Evolutionary conservation across 352 stramenopile genomes (phyloP).

Genomic region (Phytopythium kandeliae): DNA sequence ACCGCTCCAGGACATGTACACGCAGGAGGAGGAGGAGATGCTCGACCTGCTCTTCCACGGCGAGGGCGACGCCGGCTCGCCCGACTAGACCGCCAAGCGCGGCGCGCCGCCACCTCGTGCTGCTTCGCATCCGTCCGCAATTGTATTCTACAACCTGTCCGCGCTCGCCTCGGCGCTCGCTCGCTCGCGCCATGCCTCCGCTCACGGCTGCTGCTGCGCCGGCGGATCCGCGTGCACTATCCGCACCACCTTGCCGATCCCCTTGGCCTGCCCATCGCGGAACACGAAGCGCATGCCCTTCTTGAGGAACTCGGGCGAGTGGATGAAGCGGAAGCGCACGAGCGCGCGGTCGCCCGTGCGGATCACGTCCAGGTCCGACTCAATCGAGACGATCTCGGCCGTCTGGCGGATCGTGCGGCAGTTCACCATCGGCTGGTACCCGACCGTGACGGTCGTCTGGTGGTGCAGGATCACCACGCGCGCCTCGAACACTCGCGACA

Average conservation of each 20-base stretch:
- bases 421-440: slow-evolving; percentile 96
- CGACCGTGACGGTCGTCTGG: slow-evolving; percentile 90
- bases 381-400: slow-evolving; percentile 85
- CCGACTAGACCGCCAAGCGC: neutral
- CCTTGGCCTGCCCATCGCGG: slow-evolving; percentile 95
- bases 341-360: slow-evolving; percentile 88
- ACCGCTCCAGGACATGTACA: slow-evolving; percentile 75
- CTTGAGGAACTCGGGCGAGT: slow-evolving; percentile 94
- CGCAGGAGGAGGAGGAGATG: slow-evolving; percentile 66
- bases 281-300: slow-evolving; percentile 97
- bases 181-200: no score
- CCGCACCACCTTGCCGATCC: slow-evolving; percentile 91
- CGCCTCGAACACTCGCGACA: slow-evolving; percentile 87
- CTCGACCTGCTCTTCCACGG: slow-evolving; percentile 44
- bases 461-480: slow-evolving; percentile 94
- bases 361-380: slow-evolving; percentile 77
- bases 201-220: neutral
- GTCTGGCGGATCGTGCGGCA: slow-evolving; percentile 90
- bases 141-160: slow-evolving; percentile 12
- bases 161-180: neutral
- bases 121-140: slow-evolving; percentile 1
- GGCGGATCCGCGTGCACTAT: slow-evolving; percentile 40
- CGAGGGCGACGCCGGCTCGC: slow-evolving; percentile 4
- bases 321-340: slow-evolving; percentile 89
- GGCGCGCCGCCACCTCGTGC: no score